These are phyloP conservation scores for Chlorella sp. DNA, from an alignment of 139 green algal genomes.

Conservation along the genomic window DNA sequence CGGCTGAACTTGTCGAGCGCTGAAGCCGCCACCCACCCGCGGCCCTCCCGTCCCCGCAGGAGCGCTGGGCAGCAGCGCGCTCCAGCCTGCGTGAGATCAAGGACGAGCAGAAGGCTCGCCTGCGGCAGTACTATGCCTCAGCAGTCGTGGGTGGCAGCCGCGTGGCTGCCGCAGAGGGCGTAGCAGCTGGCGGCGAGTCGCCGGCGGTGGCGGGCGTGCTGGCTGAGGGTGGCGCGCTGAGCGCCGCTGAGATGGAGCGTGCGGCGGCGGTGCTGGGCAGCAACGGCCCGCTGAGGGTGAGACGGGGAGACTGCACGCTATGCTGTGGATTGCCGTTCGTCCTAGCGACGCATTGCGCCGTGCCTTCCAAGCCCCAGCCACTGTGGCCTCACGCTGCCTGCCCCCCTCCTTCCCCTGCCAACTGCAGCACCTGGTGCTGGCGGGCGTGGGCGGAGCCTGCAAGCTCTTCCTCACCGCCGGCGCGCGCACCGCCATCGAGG, in stretches of 20 bases:
- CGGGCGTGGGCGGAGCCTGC: slow-evolving; percentile 22
- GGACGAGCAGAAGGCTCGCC: slow-evolving; percentile 22
- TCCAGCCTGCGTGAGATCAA: slow-evolving; percentile 39
- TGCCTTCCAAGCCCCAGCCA: not conserved
- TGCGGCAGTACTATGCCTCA: slow-evolving; percentile 16
- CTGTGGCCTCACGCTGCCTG: not conserved
- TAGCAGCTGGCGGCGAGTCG: too few species aligned
- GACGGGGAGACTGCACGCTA: not conserved
- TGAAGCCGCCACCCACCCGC: too few species aligned
- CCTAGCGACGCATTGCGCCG: not conserved
- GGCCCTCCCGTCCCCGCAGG: not conserved
- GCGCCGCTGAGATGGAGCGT: too few species aligned
- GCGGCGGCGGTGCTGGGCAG: slow-evolving; percentile 1
- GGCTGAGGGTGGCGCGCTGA: not conserved
- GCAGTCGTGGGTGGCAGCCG: not conserved
- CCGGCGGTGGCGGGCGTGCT: not conserved
- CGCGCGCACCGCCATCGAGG: slow-evolving; percentile 6
- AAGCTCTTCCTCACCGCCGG: slow-evolving; percentile 42
- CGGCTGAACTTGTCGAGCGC: too few species aligned
- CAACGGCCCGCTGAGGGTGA: slow-evolving; percentile 19
- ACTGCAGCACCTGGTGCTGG: slow-evolving; percentile 44
- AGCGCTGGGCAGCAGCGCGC: slow-evolving; percentile 13
- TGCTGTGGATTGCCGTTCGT: not conserved
- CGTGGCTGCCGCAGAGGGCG: not conserved
- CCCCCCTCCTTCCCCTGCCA: not conserved